Conservation (phyloP, 1,139 yeast genomes). For the Casaregolazyma suthepensis region DNA sequence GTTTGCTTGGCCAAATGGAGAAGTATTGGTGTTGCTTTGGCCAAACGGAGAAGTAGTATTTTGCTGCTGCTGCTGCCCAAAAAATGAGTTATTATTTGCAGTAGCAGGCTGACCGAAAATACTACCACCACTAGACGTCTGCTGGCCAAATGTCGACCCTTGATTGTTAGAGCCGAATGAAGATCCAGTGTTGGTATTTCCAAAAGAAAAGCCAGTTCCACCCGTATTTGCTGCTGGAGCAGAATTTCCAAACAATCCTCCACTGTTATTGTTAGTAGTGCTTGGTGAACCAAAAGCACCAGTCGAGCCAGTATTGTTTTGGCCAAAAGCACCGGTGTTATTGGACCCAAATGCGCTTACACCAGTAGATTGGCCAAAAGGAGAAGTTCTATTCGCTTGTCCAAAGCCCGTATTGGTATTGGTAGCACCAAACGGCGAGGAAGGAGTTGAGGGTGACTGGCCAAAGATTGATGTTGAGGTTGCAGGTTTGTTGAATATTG, state of each 20-base stretch:
- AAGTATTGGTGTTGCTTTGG: slow-evolving; percentile 13
- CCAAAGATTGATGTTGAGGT: slow-evolving; percentile 22
- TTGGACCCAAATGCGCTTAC: slow-evolving; percentile 23
- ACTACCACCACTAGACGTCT: slow-evolving; percentile 30
- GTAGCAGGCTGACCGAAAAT: slow-evolving; percentile 30
- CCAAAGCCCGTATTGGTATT: slow-evolving; percentile 2
- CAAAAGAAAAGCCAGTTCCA: slow-evolving; percentile 21
- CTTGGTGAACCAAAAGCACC: slow-evolving; percentile 21
- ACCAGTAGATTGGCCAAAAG: slow-evolving; percentile 17
- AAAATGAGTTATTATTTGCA: slow-evolving; percentile 19
- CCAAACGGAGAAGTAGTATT: slow-evolving; percentile 10
- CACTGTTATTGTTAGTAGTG: slow-evolving; percentile 17
- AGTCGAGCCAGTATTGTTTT: slow-evolving; percentile 21
- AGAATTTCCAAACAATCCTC: slow-evolving; percentile 25
- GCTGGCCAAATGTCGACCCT: slow-evolving; percentile 30
- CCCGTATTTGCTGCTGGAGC: slow-evolving; percentile 17
- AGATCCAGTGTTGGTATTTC: slow-evolving; percentile 18
- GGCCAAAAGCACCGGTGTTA: slow-evolving; percentile 3
- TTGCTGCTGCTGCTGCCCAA: slow-evolving; percentile 3
- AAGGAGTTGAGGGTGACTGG: slow-evolving; percentile 14
- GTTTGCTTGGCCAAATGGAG: slow-evolving; percentile 15
- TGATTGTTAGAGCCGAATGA: slow-evolving; percentile 15
- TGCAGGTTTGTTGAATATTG: slow-evolving; percentile 3
- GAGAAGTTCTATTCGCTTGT: slow-evolving; percentile 4
- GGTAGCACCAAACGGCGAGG: slow-evolving; percentile 26